Conservation (phyloP, 1,139 yeast genomes). For the Scheffersomyces segobiensis region DNA sequence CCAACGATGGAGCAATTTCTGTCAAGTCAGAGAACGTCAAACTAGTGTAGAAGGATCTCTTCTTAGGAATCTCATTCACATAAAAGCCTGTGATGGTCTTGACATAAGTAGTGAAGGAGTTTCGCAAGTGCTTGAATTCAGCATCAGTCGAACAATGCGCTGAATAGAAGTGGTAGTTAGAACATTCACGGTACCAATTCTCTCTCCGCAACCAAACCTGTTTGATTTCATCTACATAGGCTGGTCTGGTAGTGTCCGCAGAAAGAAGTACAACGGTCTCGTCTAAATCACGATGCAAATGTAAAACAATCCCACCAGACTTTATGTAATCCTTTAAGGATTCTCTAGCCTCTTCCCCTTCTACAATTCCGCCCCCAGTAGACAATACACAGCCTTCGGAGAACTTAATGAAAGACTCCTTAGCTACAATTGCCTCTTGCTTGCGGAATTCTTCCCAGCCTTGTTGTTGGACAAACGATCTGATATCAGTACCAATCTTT, state of each 20-base stretch:
- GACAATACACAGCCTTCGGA: slow-evolving; percentile 71
- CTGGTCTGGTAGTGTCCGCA: slow-evolving; percentile 83
- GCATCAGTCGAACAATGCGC: slow-evolving; percentile 61
- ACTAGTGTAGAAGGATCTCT: slow-evolving; percentile 71
- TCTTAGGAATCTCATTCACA: slow-evolving; percentile 43
- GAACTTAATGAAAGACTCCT: slow-evolving; percentile 48
- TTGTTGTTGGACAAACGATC: slow-evolving; percentile 60
- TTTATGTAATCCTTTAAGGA: slow-evolving; percentile 54
- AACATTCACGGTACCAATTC: slow-evolving; percentile 75
- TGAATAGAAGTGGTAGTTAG: slow-evolving; percentile 77
- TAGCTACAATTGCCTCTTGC: slow-evolving; percentile 61
- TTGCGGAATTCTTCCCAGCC: slow-evolving; percentile 90
- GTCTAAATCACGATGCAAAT: slow-evolving; percentile 83
- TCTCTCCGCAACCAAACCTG: slow-evolving; percentile 86
- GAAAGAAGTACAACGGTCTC: slow-evolving; percentile 75
- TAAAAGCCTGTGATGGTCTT: slow-evolving; percentile 64
- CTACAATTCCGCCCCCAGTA: slow-evolving; percentile 97
- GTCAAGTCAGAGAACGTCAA: slow-evolving; percentile 62
- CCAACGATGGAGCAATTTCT: slow-evolving; percentile 44
- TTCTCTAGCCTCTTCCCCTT: slow-evolving; percentile 65
- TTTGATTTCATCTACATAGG: slow-evolving; percentile 74
- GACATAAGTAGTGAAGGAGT: slow-evolving; percentile 59
- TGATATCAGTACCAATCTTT: slow-evolving; percentile 55
- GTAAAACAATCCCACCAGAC: slow-evolving; percentile 77
- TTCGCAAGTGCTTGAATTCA: slow-evolving; percentile 60